Base-by-base conservation (phyloP, 148 eudicot genomes). In the Cornus florida region DNA sequence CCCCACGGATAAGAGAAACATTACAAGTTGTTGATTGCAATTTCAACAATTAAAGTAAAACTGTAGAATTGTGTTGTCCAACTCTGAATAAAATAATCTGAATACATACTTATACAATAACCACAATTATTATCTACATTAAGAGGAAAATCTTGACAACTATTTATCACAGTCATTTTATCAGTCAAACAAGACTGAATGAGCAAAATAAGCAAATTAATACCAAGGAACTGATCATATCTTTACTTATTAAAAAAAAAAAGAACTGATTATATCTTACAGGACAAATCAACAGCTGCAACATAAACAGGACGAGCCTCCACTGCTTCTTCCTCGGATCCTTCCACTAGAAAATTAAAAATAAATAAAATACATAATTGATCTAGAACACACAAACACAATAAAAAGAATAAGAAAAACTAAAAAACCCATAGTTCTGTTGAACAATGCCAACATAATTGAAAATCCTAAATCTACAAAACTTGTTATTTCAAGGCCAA, bases 301-400 rank as follows among this genome's bases (percentile, higher is more conserved):
- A 92, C 97, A 81, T 91, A 92, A 20, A 92, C 97, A 13, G 97
- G 97, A 74, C 92, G 85, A 77, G 94, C 94, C 87, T 92, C 90
- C 92, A 89, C 86, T 73, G 82, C 86, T 78, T 88, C 96, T 73
- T 87, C 97, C 50, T 89, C 92, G 56, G 75, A 74, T 72, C 88
- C 97, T 78, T 92, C 97, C 81, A 87, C 97, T 92, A 74, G 78
- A 80, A 28, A 83, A 76, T 72, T 53, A 53, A 2, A 77, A 28
- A n/a, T 59, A 62, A 66, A 78, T 14, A 79, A 46, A 31, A n/a
- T n/a, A 67, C 23, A 73, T 19, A 16, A 32, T 68, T 32, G 12
- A 46, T 20, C 70, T 53, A 76, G 48, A 9, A 10, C 19, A 56
- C 2, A 2, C 2, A 2, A 7, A n/a, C 50, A 17, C 24, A 33